Evolutionary conservation across 176 grass and related monocot species (phyloP).

Genomic region (Phragmites australis): DNA sequence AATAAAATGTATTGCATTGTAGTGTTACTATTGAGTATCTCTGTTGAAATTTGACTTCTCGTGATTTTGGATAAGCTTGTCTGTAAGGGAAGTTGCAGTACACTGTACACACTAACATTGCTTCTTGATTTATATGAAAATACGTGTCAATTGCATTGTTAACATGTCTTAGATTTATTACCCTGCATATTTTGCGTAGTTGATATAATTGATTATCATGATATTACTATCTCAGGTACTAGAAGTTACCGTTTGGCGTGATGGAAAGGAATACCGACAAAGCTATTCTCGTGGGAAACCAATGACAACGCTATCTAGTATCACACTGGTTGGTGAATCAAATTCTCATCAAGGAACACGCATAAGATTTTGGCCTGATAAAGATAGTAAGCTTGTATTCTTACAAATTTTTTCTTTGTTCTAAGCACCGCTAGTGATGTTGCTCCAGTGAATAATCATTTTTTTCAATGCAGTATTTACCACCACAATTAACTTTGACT

Average conservation of each 20-base stretch:
- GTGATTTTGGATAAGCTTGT: too few species aligned
- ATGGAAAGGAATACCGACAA: slow-evolving; percentile 82
- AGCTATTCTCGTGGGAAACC: slow-evolving; percentile 85
- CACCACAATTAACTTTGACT: slow-evolving; percentile 74
- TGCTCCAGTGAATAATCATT: background rate
- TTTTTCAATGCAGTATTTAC: slow-evolving; percentile 83
- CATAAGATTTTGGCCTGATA: slow-evolving; percentile 97
- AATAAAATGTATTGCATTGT: background rate
- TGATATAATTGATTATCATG: slow-evolving; percentile 26
- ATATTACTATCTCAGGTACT: slow-evolving; percentile 58
- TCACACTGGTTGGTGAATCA: slow-evolving; percentile 50
- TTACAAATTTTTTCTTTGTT: slow-evolving; percentile 5
- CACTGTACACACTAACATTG: too few species aligned
- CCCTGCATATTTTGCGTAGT: background rate
- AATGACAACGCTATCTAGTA: slow-evolving; percentile 54
- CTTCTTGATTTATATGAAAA: too few species aligned
- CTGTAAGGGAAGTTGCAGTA: too few species aligned
- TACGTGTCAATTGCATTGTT: background rate
- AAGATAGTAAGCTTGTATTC: slow-evolving; percentile 63
- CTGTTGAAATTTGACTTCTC: background rate
- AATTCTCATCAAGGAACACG: slow-evolving; percentile 58
- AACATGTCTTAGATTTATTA: slow-evolving; percentile 21
- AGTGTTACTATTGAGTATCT: background rate
- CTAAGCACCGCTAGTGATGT: slow-evolving; percentile 24
- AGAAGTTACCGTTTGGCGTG: slow-evolving; percentile 91